phyloP scores from a whole-genome alignment of 306 rosid species.

The Dicorynia guianensis region DNA sequence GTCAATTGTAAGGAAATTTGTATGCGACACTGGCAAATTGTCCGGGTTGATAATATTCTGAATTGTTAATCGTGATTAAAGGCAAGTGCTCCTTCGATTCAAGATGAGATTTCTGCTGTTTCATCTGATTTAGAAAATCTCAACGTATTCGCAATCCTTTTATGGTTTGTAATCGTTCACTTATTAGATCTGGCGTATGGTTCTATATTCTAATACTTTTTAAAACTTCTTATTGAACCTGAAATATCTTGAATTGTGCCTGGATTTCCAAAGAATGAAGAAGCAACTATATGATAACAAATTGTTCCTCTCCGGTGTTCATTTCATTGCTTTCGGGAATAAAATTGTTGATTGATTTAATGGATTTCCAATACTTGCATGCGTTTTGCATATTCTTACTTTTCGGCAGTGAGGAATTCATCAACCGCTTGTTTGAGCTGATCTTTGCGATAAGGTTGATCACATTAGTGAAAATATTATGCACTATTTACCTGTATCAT shows the following conservation, averaged over 20 bases:
- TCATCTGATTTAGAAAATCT: constrained; percentile 71
- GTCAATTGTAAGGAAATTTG: constrained; percentile 11
- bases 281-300: constrained; percentile 56
- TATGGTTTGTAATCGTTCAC: not conserved
- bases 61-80: constrained; percentile 33
- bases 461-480: constrained; percentile 18
- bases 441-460: constrained; percentile 70
- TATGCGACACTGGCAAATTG: constrained; percentile 8
- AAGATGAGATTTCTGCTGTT: constrained; percentile 57
- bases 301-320: constrained; percentile 8
- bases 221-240: constrained; percentile 19
- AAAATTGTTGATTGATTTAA: not conserved
- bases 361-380: not conserved
- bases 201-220: constrained; percentile 23
- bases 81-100: constrained; percentile 73
- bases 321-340: constrained; percentile 20
- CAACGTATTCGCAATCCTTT: constrained; percentile 54
- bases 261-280: constrained; percentile 56
- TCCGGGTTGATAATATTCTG: constrained; percentile 26
- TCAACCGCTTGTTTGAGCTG: constrained; percentile 60
- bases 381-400: not conserved
- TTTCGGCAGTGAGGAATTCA: constrained; percentile 67
- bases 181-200: not conserved
- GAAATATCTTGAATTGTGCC: constrained; percentile 35
- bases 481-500: not conserved